phyloP scores from a whole-genome alignment of 2,329 filamentous ascomycete species.

The Sphaerulina vaccinii region DNA sequence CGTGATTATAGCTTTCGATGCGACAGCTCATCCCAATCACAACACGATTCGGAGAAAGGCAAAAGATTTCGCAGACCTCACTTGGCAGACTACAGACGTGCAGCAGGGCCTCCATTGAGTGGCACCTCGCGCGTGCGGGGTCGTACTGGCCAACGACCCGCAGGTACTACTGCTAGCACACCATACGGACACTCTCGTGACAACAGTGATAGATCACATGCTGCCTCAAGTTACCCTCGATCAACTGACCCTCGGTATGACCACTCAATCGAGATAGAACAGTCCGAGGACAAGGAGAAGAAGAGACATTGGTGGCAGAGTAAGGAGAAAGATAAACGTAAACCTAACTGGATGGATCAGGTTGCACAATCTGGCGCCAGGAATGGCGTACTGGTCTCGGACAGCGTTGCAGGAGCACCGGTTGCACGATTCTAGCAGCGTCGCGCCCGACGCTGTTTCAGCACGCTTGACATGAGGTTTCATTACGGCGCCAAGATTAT shows the following conservation, averaged over 20 bases:
- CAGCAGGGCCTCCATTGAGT: conserved; percentile 11
- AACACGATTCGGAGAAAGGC: conserved; percentile 7
- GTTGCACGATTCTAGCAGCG: conserved; percentile 30
- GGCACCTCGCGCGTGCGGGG: conserved; percentile 11
- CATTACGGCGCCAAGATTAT: conserved; percentile 4
- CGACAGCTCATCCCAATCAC: conserved; percentile 7
- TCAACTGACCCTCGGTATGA: conserved; percentile 24
- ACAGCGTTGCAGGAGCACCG: conserved; percentile 37
- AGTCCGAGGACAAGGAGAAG: conserved; percentile 22
- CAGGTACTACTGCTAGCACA: conserved; percentile 14
- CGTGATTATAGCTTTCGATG: background rate
- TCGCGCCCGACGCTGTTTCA: conserved; percentile 1
- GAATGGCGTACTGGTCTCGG: conserved; percentile 41
- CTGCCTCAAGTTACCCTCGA: conserved; percentile 1
- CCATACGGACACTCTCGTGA: conserved; percentile 25
- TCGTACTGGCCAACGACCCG: conserved; percentile 9
- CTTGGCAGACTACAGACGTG: conserved; percentile 11
- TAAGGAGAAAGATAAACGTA: conserved; percentile 32
- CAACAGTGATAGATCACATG: conserved; percentile 20
- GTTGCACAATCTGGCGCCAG: conserved; percentile 43
- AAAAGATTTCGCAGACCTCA: conserved; percentile 13
- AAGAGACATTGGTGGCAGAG: conserved; percentile 31
- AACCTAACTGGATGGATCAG: conserved; percentile 45
- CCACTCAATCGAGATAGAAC: conserved; percentile 24
- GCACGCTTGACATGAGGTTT: conserved; percentile 7